Evolutionary conservation across 257 asterid genomes (phyloP).

Genomic region (Jacaranda copaia): DNA sequence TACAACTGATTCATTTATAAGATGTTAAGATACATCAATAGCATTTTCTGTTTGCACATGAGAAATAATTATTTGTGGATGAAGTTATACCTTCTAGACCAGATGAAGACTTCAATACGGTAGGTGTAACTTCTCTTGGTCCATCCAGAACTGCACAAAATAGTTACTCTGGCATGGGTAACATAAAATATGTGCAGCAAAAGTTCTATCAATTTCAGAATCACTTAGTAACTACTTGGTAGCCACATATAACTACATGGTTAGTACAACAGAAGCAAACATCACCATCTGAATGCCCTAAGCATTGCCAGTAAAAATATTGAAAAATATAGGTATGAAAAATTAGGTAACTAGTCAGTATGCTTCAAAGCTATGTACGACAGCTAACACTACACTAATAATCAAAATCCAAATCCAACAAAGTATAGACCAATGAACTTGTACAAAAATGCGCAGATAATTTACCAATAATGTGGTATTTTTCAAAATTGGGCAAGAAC

Average conservation of each 20-base stretch:
- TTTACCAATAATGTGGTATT: too few relatives aligned
- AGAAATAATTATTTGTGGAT: not conserved
- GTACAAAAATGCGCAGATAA: not conserved
- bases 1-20: slow-evolving; percentile 11
- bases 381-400: too few relatives aligned
- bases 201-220: slow-evolving; percentile 10
- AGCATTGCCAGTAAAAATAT: too few relatives aligned
- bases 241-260: not conserved
- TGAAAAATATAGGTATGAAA: not conserved
- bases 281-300: not conserved
- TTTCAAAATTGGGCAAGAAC: too few relatives aligned
- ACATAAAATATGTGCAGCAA: not conserved
- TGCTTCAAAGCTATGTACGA: not conserved
- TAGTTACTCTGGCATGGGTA: slow-evolving; percentile 20
- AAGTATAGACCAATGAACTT: not conserved
- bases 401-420: not conserved
- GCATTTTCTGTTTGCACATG: not conserved
- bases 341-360: not conserved
- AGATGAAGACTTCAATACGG: slow-evolving; percentile 76
- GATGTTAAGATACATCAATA: slow-evolving; percentile 16
- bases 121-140: slow-evolving; percentile 89
- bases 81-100: slow-evolving; percentile 71
- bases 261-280: not conserved
- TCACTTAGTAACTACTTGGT: not conserved
- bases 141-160: slow-evolving; percentile 81